phyloP scores from a whole-genome alignment of 805 yeast genomes.

The Candida sakaeoensis region DNA sequence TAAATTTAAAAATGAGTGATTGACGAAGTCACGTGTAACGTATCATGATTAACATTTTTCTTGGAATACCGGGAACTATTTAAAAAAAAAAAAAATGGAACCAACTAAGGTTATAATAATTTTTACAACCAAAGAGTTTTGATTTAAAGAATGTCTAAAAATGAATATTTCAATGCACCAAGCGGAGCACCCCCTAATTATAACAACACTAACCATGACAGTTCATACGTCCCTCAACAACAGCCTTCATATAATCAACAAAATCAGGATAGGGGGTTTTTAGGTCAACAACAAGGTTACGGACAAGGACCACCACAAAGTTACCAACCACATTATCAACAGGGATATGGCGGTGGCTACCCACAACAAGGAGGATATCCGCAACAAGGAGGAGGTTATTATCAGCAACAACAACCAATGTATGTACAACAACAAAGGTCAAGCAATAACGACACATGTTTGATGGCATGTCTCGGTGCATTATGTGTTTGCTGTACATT shows the following conservation, averaged over 20 bases:
- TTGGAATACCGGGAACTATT: neutral
- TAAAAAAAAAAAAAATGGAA: neutral
- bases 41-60: neutral
- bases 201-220: constrained; percentile 11
- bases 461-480: constrained; percentile 42
- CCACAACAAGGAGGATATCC: constrained; percentile 17
- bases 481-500: constrained; percentile 39
- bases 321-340: constrained; percentile 11
- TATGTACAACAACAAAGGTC: constrained; percentile 39
- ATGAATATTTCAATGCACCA: constrained; percentile 18
- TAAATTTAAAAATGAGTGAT: neutral
- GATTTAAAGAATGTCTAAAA: constrained; percentile 9
- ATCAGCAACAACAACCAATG: constrained; percentile 42
- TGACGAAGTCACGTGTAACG: neutral
- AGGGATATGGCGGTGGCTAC: constrained; percentile 13
- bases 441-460: constrained; percentile 25
- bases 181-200: constrained; percentile 31
- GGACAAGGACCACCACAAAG: constrained; percentile 18
- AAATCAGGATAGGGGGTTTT: constrained; percentile 21
- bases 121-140: neutral
- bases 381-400: constrained; percentile 19
- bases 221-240: constrained; percentile 23
- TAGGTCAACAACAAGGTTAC: constrained; percentile 10
- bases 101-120: neutral
- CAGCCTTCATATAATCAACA: constrained; percentile 17